Evolutionary conservation across 805 yeast species (phyloP).

Genomic region (Candida michaelii): DNA sequence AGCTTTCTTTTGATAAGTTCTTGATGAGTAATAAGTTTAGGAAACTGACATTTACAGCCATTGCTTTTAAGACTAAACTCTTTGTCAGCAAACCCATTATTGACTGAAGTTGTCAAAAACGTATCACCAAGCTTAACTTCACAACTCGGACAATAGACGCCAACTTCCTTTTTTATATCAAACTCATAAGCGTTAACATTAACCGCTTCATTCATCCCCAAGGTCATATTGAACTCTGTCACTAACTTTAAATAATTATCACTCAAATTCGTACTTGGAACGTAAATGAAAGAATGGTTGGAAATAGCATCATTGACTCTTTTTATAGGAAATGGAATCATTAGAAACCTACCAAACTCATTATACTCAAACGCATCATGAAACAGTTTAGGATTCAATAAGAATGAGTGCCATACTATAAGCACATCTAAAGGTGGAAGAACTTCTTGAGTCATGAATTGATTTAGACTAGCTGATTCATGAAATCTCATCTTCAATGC

Average conservation of each 20-base stretch:
- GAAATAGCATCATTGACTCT: conserved; percentile 10
- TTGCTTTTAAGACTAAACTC: conserved; percentile 3
- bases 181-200: neutral
- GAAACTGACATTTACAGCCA: conserved; percentile 19
- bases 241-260: neutral
- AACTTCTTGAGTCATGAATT: neutral
- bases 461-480: neutral
- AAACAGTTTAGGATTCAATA: conserved; percentile 18
- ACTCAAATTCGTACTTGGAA: conserved; percentile 5
- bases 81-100: conserved; percentile 14
- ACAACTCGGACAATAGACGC: conserved; percentile 19
- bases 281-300: conserved; percentile 8
- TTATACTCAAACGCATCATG: conserved; percentile 16
- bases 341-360: conserved; percentile 10
- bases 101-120: neutral
- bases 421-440: conserved; percentile 23
- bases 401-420: conserved; percentile 24
- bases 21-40: conserved; percentile 17
- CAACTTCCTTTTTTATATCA: neutral
- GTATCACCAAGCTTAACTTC: neutral
- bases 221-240: neutral
- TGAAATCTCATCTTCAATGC: conserved; percentile 9
- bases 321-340: conserved; percentile 20
- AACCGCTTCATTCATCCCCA: neutral
- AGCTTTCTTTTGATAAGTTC: conserved; percentile 22